Evolutionary conservation across 257 asterid genomes (phyloP), one percentile per base, ranked within the genome.

Genomic region (Nyctanthes arbortristis): DNA sequence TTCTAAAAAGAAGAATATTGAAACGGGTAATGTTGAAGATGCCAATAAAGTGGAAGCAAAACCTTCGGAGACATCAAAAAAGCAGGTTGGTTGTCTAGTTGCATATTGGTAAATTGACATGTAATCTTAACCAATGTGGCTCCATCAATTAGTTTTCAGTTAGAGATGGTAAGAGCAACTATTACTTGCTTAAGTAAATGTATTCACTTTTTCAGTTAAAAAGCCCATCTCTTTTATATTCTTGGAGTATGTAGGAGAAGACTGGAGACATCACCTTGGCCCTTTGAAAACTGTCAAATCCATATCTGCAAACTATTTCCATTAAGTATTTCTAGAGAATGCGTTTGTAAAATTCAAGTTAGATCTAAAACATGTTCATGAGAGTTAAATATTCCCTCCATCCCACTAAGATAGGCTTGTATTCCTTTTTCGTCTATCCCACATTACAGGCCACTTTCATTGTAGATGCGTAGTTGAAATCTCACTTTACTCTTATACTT

Each of bases 41-140:
- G 59, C 29, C 6, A 66, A 77, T 81, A 80, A 83, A 82, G 67
- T 12, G 61, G 86, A 82, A 66, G 84, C 67, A 68, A 80, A 78
- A 73, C 71, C 80, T 61, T 35, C 69, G 47, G 85, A 75, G 43
- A 32, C 82, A 72, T 73, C 90, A 68, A 84, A 77, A 71, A 84
- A 85, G 68, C 82, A 71, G 92, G 98, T 88, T 61, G 67, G 71
- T 29, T 59, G 37, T 24, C 39, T 22, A 12, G 27, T 4, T 62
- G 30, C 45, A 36, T 28, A 65, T 29, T 59, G 61, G 10, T 14
- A 58, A 39, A 56, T 27, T 69, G 60, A 33, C 34, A 37, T 58
- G 73, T 39, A 7, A 7, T 22, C 18, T 65, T 33, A 31, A 1
- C 67, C 33, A 0, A 34, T 29, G 39, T 27, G 39, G 54, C 30